Evolutionary conservation across 176 grass and related monocot genomes (phyloP).

Genomic region (Oryza australiensis): DNA sequence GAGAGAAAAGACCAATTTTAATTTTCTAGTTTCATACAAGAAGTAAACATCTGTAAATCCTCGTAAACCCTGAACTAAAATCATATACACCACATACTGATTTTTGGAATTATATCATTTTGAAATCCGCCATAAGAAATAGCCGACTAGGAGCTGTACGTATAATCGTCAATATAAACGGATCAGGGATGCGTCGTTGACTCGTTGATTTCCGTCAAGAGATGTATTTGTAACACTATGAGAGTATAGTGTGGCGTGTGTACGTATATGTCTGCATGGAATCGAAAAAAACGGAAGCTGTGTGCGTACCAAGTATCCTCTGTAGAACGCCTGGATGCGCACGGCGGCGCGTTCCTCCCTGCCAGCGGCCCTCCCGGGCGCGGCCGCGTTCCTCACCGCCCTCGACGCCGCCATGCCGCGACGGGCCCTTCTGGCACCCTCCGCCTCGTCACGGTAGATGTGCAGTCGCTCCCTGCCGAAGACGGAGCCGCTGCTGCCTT

Average conservation of each 20-base stretch:
- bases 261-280: no score
- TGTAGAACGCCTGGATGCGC: constrained; percentile 84
- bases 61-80: no score
- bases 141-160: no score
- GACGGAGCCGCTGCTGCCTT: constrained; percentile 16
- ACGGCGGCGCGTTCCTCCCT: constrained; percentile 62
- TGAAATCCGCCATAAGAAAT: neutral
- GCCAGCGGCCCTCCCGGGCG: constrained; percentile 34
- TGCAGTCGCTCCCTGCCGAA: neutral
- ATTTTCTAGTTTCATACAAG: no score
- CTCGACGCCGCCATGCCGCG: constrained; percentile 22
- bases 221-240: no score
- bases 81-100: neutral
- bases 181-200: no score
- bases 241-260: no score
- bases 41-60: no score
- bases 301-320: constrained; percentile 75
- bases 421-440: neutral
- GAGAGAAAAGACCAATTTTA: no score
- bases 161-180: no score
- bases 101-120: neutral
- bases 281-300: no score
- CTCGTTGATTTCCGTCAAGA: no score
- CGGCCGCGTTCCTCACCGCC: constrained; percentile 21
- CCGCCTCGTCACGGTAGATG: constrained; percentile 11